Evolutionary conservation across 2,329 filamentous ascomycete genomes (phyloP), one percentile per base, ranked within the genome.

Genomic region (Cytospora chrysosperma): DNA sequence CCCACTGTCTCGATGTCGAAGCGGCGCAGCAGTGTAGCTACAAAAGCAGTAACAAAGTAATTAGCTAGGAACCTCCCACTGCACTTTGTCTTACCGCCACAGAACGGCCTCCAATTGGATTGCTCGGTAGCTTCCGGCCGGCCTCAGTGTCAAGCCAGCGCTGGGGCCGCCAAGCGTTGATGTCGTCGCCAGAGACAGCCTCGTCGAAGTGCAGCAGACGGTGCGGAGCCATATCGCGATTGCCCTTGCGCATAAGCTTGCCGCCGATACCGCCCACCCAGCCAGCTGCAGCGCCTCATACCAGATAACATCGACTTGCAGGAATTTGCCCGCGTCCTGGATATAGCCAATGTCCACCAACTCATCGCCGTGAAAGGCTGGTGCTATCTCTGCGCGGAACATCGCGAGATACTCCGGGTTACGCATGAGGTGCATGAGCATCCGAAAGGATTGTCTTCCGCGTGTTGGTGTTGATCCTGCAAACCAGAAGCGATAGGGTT

Each of bases 331-430:
- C 1, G 60, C 19, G 62, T 77, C 73, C 1, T 72, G 70, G 24
- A 75, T 74, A 63, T 70, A 73, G n/a, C 70, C 50, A 21, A 69
- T 61, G 15, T 73, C 69, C 19, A 77, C 70, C 8, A 74, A 72
- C 17, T 73, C 71, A n/a, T 69, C 67, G 0, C 68, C 56, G 1
- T n/a, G 21, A 60, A 73, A 69, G 8, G 71, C 68, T 2, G 67
- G n/a, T 0, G 60, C 67, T 0, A 69, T 72, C 58, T 73, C 72
- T 0, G 40, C 34, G 5, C 70, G 67, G 30, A 66, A 63, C 5
- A 64, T 34, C 1, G 51, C 66, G 8, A 73, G 54, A 7, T 66
- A 55, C 0, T 55, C 37, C 0, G 71, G 71, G 27, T 67, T 61
- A 34, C 66, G 60, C 1, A 73, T 17, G 1, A 74, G 59, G 60